Evolutionary conservation across 148 eudicot genomes (phyloP).

Genomic region (Silene uniflora): DNA sequence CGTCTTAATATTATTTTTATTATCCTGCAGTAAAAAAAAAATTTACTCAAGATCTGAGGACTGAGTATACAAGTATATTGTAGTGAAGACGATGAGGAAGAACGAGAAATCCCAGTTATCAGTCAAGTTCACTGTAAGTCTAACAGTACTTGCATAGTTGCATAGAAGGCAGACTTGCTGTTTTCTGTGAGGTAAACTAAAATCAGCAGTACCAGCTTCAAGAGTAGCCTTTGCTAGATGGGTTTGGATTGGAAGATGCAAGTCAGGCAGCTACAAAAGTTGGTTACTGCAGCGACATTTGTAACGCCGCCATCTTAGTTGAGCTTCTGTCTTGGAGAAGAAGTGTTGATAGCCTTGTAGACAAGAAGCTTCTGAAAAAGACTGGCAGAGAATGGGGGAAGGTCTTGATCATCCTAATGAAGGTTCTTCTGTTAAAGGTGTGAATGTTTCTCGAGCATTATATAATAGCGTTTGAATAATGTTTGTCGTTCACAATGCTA

Average conservation of each 20-base stretch:
- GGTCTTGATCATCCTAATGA: conserved; percentile 42
- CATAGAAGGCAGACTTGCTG: too few species aligned
- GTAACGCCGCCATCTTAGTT: conserved; percentile 26
- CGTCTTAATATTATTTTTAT: too few species aligned
- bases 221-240: conserved; percentile 28
- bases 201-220: too few species aligned
- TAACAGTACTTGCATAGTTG: too few species aligned
- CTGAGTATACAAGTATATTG: too few species aligned
- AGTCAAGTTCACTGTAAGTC: too few species aligned
- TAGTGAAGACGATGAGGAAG: too few species aligned
- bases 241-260: conserved; percentile 21
- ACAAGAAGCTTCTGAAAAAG: conserved; percentile 40
- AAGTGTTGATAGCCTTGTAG: conserved; percentile 33
- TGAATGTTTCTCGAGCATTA: background rate
- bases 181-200: too few species aligned
- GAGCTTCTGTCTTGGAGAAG: conserved; percentile 46
- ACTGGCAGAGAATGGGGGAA: conserved; percentile 33
- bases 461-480: background rate
- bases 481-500: background rate
- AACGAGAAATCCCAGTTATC: too few species aligned
- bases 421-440: conserved; percentile 40
- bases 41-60: too few species aligned
- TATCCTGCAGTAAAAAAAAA: too few species aligned
- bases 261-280: conserved; percentile 9
- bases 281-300: background rate